Percentiles rank a stretch among this genome's conserved stretches.
Evolutionary conservation across 225 moss, liverwort and hornwort genomes (phyloP).

Genomic region (Neckera pumila): DNA sequence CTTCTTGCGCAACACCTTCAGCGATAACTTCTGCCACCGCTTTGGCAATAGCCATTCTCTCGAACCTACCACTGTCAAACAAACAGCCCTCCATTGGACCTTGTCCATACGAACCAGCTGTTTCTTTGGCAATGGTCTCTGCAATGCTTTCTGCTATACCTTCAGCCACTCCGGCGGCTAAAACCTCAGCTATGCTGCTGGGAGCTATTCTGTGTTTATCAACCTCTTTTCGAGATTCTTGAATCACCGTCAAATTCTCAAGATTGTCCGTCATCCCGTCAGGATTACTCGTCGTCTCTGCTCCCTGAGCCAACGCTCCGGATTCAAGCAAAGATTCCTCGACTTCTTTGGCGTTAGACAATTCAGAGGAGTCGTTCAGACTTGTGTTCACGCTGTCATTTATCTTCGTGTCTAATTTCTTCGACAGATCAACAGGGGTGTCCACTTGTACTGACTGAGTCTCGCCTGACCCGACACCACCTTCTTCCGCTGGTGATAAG

Average conservation of each 20-base stretch:
- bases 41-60: conserved; percentile 43
- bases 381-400: background rate
- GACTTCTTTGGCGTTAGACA: background rate
- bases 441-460: background rate
- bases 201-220: conserved; percentile 16
- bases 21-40: conserved; percentile 43
- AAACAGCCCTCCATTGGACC: background rate
- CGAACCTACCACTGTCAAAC: conserved; percentile 24
- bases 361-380: background rate
- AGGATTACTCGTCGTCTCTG: background rate
- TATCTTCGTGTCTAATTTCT: background rate
- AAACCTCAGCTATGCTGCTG: conserved; percentile 32
- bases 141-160: conserved; percentile 56
- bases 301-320: background rate
- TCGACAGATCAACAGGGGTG: background rate
- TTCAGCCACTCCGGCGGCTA: conserved; percentile 55
- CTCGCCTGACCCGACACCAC: background rate
- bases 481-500: background rate
- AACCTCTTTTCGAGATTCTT: conserved; percentile 4
- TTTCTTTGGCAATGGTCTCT: conserved; percentile 50
- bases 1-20: conserved; percentile 52
- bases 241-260: conserved; percentile 8
- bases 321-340: conserved; percentile 2
- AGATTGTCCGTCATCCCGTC: background rate
- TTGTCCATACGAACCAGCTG: conserved; percentile 29